phyloP scores from a whole-genome alignment of 306 rosid species.

The Ammopiptanthus mongolicus region DNA sequence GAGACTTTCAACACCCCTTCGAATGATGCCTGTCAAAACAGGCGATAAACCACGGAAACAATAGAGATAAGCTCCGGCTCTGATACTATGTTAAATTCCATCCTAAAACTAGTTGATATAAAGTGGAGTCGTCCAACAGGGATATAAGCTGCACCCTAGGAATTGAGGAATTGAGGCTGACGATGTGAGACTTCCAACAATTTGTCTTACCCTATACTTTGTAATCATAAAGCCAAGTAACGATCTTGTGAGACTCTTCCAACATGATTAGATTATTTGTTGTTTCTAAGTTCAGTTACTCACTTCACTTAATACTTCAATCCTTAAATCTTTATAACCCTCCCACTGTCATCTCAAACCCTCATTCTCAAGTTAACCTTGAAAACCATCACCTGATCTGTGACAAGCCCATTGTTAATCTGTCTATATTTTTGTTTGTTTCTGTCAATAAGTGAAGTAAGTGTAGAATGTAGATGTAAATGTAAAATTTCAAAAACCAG shows the following conservation, averaged over 20 bases:
- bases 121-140: too few relatives aligned
- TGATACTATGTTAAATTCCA: too few relatives aligned
- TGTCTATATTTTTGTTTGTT: not conserved
- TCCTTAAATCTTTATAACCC: not conserved
- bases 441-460: not conserved
- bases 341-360: not conserved
- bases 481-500: not conserved
- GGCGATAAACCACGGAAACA: too few relatives aligned
- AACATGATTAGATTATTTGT: not conserved
- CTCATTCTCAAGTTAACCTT: not conserved
- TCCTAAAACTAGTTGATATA: too few relatives aligned
- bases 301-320: not conserved
- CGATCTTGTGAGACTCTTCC: not conserved
- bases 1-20: too few relatives aligned
- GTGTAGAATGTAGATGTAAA: not conserved
- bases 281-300: not conserved
- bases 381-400: not conserved
- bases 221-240: not conserved
- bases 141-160: too few relatives aligned
- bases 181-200: too few relatives aligned
- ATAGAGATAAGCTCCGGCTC: too few relatives aligned
- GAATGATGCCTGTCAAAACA: too few relatives aligned
- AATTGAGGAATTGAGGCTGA: too few relatives aligned
- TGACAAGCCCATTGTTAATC: not conserved
- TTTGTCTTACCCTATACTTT: not conserved